Base-by-base conservation (phyloP, 1,139 yeast genomes). In the Kluyveromyces marxianus region DNA sequence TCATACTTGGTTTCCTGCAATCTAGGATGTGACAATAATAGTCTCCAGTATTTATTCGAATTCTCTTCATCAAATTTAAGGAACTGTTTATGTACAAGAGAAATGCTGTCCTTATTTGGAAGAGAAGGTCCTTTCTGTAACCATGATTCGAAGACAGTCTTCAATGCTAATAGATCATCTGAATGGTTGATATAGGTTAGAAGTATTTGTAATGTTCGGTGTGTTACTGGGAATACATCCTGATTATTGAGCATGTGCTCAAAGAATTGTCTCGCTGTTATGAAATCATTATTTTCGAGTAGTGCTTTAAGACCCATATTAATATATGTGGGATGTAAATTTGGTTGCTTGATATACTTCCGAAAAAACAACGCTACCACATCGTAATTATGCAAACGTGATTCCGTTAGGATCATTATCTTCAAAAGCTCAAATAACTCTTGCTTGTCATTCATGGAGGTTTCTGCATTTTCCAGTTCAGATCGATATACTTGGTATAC, bases 231-330 rank as follows among this genome's bases (percentile, higher is more conserved):
- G 37, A 59, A 62, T 0, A 55, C 54, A 27, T 61, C 63, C 32
- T 54, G 56, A 49, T 58, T 56, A n/a, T 53, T 50, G 42, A 60
- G 39, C 14, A 58, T 51, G 37, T 62, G 63, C 3, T 51, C 48
- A 44, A 53, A 63, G 45, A 62, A 61, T 42, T 60, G 65, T 43
- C 57, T 60, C n/a, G 64, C 64, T 24, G 59, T 47, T 37, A 55
- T 59, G 32, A 54, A 41, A 42, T 62, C 60, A 28, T 54, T 54
- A 42, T 54, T 57, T 41, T 54, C 52, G n/a, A 61, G 48, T 43
- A 60, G 57, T 3, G 65, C 52, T 33, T 53, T 50, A 21, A 63
- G 48, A 2, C 65, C 66, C n/a, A 58, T 40, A 14, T 50, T 42
- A 7, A 59, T 47, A 8, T 56, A 47, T 2, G 46, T 44, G 3